Evolutionary conservation across 75 land plant genomes (phyloP).

Genomic region (Azolla pinnata): DNA sequence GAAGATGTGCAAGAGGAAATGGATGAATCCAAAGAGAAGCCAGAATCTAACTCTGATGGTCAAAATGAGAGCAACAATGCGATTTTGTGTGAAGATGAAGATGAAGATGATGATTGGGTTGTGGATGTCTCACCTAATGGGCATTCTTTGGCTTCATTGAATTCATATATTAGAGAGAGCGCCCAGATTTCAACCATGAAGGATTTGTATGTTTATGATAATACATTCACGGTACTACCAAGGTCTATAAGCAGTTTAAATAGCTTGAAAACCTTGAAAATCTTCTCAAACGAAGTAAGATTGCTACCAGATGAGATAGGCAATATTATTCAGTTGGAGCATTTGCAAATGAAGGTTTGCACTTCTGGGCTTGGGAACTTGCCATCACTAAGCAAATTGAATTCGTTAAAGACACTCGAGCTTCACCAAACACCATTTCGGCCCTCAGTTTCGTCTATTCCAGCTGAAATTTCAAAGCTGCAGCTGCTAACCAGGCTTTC

Average conservation of each 20-base stretch:
- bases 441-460: constrained; percentile 42
- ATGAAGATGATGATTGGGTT: constrained; percentile 7
- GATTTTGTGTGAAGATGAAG: too few relatives aligned
- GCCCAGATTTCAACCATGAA: background rate
- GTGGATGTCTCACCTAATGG: constrained; percentile 25
- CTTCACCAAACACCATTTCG: constrained; percentile 52
- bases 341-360: constrained; percentile 52
- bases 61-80: too few relatives aligned
- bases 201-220: constrained; percentile 56
- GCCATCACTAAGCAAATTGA: constrained; percentile 42
- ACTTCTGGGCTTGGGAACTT: constrained; percentile 42
- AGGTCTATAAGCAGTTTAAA: constrained; percentile 19
- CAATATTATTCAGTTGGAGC: constrained; percentile 49
- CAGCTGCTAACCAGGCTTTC: constrained; percentile 60
- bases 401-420: constrained; percentile 60
- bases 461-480: constrained; percentile 51
- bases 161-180: background rate
- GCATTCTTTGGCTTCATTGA: constrained; percentile 8
- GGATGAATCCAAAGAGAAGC: too few relatives aligned
- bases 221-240: constrained; percentile 56
- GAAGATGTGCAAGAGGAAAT: too few relatives aligned
- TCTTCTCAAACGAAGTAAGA: constrained; percentile 65
- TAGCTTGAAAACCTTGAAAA: constrained; percentile 49
- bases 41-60: too few relatives aligned
- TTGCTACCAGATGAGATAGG: constrained; percentile 44